phyloP scores from a whole-genome alignment of 768 basidiomycete genomes.

The Pholiota conissans region DNA sequence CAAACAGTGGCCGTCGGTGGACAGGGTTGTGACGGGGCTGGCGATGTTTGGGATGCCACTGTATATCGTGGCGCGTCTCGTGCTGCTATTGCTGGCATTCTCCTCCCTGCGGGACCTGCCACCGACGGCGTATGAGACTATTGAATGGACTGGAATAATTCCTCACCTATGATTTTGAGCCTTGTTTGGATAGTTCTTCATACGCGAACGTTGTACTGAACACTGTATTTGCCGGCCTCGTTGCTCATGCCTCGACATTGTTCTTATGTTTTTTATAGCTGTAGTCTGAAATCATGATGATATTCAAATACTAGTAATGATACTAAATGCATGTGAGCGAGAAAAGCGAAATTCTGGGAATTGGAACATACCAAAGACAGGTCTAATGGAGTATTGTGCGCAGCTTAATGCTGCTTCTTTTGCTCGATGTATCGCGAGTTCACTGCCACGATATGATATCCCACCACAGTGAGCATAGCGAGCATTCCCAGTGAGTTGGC shows the following conservation, averaged over 20 bases:
- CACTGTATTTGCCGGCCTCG: too few relatives aligned
- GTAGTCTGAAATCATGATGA: background rate
- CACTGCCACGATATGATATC: slow-evolving; percentile 89
- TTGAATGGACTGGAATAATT: background rate
- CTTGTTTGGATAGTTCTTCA: too few relatives aligned
- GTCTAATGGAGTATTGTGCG: background rate
- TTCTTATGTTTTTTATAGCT: background rate
- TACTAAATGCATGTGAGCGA: background rate
- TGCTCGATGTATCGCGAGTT: slow-evolving; percentile 52
- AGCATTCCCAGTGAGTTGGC: slow-evolving; percentile 82
- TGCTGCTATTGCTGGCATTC: background rate
- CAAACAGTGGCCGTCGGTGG: background rate
- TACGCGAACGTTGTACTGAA: too few relatives aligned
- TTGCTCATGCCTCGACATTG: too few relatives aligned
- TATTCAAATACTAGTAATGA: background rate
- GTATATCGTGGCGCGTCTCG: background rate
- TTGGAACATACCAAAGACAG: background rate
- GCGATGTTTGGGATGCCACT: background rate
- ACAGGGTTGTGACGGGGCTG: background rate
- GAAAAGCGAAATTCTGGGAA: background rate
- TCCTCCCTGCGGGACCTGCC: background rate
- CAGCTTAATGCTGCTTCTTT: slow-evolving; percentile 12
- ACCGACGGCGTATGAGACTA: background rate
- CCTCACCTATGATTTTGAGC: background rate
- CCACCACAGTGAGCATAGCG: slow-evolving; percentile 86